phyloP scores from a whole-genome alignment of 352 stramenopile genomes.

The Phytopythium chamaehyphon region DNA sequence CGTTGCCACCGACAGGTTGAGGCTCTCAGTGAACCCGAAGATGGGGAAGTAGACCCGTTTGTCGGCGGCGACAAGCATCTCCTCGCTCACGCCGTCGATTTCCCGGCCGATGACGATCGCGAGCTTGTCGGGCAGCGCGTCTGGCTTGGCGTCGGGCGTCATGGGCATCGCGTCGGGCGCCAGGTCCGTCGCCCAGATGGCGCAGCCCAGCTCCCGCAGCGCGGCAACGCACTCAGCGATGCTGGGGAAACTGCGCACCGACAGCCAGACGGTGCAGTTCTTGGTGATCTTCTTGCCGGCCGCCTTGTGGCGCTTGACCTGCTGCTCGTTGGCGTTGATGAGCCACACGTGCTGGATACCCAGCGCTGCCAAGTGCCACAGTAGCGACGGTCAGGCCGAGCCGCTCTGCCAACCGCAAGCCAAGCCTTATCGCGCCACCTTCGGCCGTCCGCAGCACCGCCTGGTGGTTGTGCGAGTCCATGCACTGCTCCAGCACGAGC shows the following conservation, averaged over 20 bases:
- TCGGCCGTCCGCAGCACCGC: constrained; percentile 91
- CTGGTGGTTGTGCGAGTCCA: constrained; percentile 86
- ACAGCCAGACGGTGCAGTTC: constrained; percentile 82
- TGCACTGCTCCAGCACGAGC: constrained; percentile 76
- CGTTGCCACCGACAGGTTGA: constrained; percentile 92
- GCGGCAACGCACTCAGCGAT: constrained; percentile 77
- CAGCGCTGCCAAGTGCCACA: constrained; percentile 52
- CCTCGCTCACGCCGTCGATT: constrained; percentile 84
- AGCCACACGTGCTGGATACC: constrained; percentile 92
- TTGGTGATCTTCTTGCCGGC: constrained; percentile 78
- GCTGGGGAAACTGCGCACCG: constrained; percentile 79
- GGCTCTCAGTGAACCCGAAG: constrained; percentile 91
- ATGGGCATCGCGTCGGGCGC: constrained; percentile 65
- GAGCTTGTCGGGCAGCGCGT: constrained; percentile 76
- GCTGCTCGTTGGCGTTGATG: constrained; percentile 54
- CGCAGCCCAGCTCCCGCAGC: constrained; percentile 51
- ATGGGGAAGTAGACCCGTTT: constrained; percentile 92
- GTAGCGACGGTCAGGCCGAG: too few relatives aligned
- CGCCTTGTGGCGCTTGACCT: constrained; percentile 63
- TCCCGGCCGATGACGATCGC: constrained; percentile 93
- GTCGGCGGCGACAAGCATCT: constrained; percentile 87
- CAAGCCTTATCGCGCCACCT: constrained; percentile 27
- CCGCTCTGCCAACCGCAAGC: too few relatives aligned
- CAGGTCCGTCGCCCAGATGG: constrained; percentile 91
- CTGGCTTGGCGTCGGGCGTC: constrained; percentile 30